phyloP scores from a whole-genome alignment of 1,284 basidiomycete genomes.

The Acaromyces ingoldii region DNA sequence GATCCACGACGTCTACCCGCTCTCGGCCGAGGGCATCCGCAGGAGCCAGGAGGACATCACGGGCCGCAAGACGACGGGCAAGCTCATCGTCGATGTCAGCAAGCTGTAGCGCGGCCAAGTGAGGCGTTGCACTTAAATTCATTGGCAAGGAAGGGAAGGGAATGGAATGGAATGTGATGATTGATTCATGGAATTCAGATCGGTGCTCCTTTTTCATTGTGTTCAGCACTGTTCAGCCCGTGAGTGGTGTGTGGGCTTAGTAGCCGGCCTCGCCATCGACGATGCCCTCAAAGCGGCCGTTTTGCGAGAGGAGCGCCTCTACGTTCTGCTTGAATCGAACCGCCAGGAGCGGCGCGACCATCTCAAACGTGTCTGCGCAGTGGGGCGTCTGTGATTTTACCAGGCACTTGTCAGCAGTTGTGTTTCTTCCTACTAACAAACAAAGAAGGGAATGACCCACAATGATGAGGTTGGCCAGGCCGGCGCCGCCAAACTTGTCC shows the following conservation, averaged over 20 bases:
- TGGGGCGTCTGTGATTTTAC: conserved; percentile 16
- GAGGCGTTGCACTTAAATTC: no score
- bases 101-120: no score
- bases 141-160: no score
- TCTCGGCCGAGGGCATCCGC: conserved; percentile 72
- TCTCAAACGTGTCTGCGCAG: conserved; percentile 14
- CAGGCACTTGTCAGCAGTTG: background rate
- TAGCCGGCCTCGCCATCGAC: conserved; percentile 13
- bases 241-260: no score
- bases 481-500: background rate
- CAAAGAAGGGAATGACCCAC: background rate
- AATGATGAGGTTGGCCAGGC: conserved; percentile 15
- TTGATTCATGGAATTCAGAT: no score
- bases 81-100: conserved; percentile 41
- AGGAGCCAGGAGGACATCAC: conserved; percentile 74
- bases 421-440: background rate
- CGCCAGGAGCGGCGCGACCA: conserved; percentile 14
- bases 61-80: conserved; percentile 36
- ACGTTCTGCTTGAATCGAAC: conserved; percentile 9
- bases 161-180: no score
- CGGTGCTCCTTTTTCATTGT: no score
- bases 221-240: no score
- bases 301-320: conserved; percentile 5
- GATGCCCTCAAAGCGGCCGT: conserved; percentile 12
- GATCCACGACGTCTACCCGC: conserved; percentile 66